phyloP scores from a whole-genome alignment of 305 asterid genomes.

The Salvia sclarea region DNA sequence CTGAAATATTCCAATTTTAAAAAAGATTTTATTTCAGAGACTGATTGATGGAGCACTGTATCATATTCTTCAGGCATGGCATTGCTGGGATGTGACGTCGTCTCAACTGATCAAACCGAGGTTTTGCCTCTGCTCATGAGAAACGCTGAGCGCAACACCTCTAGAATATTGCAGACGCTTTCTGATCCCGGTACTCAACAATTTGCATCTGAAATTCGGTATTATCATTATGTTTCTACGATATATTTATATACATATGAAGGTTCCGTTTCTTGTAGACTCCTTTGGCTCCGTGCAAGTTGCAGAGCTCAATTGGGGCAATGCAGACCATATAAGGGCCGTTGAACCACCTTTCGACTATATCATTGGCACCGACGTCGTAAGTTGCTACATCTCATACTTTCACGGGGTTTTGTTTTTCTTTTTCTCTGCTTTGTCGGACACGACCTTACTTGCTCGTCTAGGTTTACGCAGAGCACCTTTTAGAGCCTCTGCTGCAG shows the following conservation, averaged over 20 bases:
- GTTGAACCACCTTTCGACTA: conserved; percentile 89
- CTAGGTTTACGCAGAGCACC: conserved; percentile 95
- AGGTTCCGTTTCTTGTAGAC: conserved; percentile 44
- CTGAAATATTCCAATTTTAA: conserved; percentile 1
- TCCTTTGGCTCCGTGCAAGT: conserved; percentile 80
- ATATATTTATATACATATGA: neutral
- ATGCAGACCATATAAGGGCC: conserved; percentile 72
- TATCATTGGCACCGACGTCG: conserved; percentile 94
- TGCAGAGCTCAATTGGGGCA: conserved; percentile 91
- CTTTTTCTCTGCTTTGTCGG: conserved; percentile 2
- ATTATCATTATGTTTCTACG: neutral
- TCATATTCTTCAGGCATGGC: conserved; percentile 76
- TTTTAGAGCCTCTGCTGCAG: conserved; percentile 85
- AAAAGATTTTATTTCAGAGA: conserved; percentile 13
- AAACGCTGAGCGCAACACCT: conserved; percentile 79
- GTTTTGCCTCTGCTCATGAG: conserved; percentile 90
- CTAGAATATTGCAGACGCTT: conserved; percentile 66
- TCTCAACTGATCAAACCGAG: conserved; percentile 89
- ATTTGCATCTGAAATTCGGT: neutral
- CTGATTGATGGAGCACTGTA: conserved; percentile 17
- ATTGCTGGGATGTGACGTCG: conserved; percentile 83
- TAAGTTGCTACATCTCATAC: conserved; percentile 43
- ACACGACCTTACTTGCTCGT: conserved; percentile 7
- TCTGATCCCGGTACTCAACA: conserved; percentile 53
- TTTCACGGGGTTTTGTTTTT: neutral